A percentile compares a stretch with the other conserved stretches of the same genome.
phyloP scores from a whole-genome alignment of 148 eudicot species.

The Arctostaphylos glauca region DNA sequence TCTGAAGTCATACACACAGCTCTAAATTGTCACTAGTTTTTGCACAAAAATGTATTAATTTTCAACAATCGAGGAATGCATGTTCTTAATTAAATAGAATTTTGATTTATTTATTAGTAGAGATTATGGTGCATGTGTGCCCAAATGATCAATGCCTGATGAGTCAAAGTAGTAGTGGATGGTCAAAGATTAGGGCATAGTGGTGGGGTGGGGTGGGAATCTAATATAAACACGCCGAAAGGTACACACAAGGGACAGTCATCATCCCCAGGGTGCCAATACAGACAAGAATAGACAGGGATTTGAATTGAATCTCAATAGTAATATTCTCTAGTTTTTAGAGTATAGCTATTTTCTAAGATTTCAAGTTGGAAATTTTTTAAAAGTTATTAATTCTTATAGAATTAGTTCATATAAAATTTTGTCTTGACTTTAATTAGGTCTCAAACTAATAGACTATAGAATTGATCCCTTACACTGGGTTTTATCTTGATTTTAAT shows the following conservation, averaged over 20 bases:
- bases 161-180: constrained; percentile 8
- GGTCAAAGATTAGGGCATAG: constrained; percentile 19
- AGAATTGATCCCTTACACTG: no score
- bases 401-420: no score
- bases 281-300: constrained; percentile 17
- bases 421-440: no score
- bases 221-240: constrained; percentile 13
- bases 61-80: background rate
- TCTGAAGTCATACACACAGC: background rate
- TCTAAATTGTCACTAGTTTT: background rate
- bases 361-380: no score
- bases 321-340: no score
- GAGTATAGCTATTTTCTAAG: no score
- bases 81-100: background rate
- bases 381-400: no score
- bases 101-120: background rate
- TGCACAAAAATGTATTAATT: background rate
- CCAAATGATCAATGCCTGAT: background rate
- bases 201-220: background rate
- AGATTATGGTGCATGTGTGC: no score
- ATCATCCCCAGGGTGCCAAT: constrained; percentile 1
- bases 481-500: no score
- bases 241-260: constrained; percentile 11
- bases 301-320: constrained; percentile 11
- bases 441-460: no score